These are phyloP conservation scores for Naganishia kalamii DNA, from an alignment of 768 basidiomycete genomes.

Conservation along the genomic window DNA sequence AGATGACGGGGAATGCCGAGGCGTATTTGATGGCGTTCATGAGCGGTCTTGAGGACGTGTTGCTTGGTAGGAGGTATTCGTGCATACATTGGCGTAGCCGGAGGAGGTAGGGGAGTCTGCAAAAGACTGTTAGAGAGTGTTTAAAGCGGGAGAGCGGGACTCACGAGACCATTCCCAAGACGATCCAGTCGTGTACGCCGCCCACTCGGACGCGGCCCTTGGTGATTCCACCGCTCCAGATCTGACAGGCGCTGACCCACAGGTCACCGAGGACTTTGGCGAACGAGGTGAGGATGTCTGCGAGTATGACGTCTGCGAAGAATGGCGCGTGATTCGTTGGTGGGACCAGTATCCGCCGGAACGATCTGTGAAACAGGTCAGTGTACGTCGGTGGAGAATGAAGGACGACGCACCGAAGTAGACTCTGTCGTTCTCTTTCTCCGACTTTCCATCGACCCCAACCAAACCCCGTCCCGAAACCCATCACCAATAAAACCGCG, in stretches of 20 bases:
- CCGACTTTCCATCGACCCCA: constrained; percentile 56
- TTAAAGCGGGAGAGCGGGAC: constrained; percentile 24
- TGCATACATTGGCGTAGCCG: constrained; percentile 90
- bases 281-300: constrained; percentile 92
- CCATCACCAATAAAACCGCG: constrained; percentile 56
- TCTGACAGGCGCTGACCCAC: constrained; percentile 80
- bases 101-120: constrained; percentile 76
- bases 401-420: too few species aligned
- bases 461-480: constrained; percentile 55
- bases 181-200: constrained; percentile 65
- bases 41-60: constrained; percentile 65
- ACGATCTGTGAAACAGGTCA: constrained; percentile 59
- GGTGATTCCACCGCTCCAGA: constrained; percentile 75
- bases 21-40: constrained; percentile 94
- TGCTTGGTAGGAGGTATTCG: constrained; percentile 64
- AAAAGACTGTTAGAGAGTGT: not conserved
- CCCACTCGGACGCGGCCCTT: constrained; percentile 58
- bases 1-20: constrained; percentile 91
- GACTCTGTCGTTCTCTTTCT: constrained; percentile 68
- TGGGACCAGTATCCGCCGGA: constrained; percentile 70
- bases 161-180: constrained; percentile 83
- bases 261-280: constrained; percentile 94
- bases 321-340: constrained; percentile 58
- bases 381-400: too few species aligned
- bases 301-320: constrained; percentile 88